Evolutionary conservation across 2,329 filamentous ascomycete genomes (phyloP).

Genomic region (Aureobasidium sp.): DNA sequence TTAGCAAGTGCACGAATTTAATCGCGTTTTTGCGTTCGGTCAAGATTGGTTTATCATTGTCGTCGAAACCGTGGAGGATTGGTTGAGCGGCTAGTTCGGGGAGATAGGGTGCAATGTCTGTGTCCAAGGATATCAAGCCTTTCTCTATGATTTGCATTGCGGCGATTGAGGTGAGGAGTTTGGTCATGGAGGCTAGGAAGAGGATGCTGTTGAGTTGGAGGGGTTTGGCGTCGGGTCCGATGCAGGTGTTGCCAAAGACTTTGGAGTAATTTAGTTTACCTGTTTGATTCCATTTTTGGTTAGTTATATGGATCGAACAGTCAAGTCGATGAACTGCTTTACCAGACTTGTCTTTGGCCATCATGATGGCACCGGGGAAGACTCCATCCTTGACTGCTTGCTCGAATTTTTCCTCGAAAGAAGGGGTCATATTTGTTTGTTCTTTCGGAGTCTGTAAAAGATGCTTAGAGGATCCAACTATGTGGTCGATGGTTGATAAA

Average conservation of each 20-base stretch:
- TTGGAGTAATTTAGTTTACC: slow-evolving; percentile 24
- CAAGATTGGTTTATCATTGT: slow-evolving; percentile 28
- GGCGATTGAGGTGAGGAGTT: slow-evolving; percentile 44
- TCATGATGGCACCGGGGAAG: slow-evolving; percentile 23
- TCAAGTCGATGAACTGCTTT: neutral
- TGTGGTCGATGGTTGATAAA: too few species aligned
- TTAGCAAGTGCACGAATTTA: slow-evolving; percentile 44
- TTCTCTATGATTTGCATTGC: slow-evolving; percentile 48
- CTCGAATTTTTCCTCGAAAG: slow-evolving; percentile 20
- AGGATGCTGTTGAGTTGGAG: slow-evolving; percentile 24
- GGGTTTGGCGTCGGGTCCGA: slow-evolving; percentile 16
- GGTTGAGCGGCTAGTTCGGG: slow-evolving; percentile 42
- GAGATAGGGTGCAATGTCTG: slow-evolving; percentile 36
- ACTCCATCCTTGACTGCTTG: slow-evolving; percentile 24
- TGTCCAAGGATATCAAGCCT: slow-evolving; percentile 39
- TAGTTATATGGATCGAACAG: too few species aligned
- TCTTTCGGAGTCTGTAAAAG: too few species aligned
- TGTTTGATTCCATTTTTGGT: neutral
- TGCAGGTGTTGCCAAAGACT: slow-evolving; percentile 20
- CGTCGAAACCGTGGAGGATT: slow-evolving; percentile 41
- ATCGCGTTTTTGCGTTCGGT: slow-evolving; percentile 32
- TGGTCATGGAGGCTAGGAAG: slow-evolving; percentile 30
- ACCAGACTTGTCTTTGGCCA: slow-evolving; percentile 17
- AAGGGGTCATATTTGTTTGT: too few species aligned
- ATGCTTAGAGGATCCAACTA: too few species aligned